phyloP scores from a whole-genome alignment of 805 yeast species.

The Saturnispora dispora region DNA sequence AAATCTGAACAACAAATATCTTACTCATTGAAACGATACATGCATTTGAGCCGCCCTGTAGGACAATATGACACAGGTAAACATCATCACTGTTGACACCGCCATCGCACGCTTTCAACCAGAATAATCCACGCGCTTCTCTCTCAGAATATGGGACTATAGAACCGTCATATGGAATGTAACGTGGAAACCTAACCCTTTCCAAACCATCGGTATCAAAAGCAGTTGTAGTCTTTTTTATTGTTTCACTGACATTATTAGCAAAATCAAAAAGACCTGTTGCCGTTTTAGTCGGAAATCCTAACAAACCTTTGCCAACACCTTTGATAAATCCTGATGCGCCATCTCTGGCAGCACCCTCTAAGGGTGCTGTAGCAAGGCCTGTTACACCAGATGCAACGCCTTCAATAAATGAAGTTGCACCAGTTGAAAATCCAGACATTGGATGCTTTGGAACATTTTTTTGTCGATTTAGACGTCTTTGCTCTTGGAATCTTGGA shows the following conservation, averaged over 20 bases:
- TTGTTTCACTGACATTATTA: conserved; percentile 87
- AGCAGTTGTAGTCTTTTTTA: conserved; percentile 83
- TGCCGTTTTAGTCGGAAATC: conserved; percentile 93
- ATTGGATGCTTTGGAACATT: conserved; percentile 80
- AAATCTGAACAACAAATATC: conserved; percentile 59
- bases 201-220: conserved; percentile 72
- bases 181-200: conserved; percentile 76
- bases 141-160: conserved; percentile 68
- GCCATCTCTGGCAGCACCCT: conserved; percentile 85
- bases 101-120: conserved; percentile 79
- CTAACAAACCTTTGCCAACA: conserved; percentile 87
- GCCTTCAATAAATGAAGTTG: conserved; percentile 81
- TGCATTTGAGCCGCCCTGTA: conserved; percentile 73
- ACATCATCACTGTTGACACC: conserved; percentile 64
- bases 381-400: conserved; percentile 84
- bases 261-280: conserved; percentile 92
- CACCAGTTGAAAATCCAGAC: conserved; percentile 78
- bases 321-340: conserved; percentile 91
- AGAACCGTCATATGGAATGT: conserved; percentile 58
- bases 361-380: conserved; percentile 80
- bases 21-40: conserved; percentile 66
- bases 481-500: conserved; percentile 72
- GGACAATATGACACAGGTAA: conserved; percentile 77
- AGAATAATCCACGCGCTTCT: conserved; percentile 89
- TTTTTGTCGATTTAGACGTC: conserved; percentile 64